phyloP scores from a whole-genome alignment of 805 yeast species.

The Suhomyces prunicola region DNA sequence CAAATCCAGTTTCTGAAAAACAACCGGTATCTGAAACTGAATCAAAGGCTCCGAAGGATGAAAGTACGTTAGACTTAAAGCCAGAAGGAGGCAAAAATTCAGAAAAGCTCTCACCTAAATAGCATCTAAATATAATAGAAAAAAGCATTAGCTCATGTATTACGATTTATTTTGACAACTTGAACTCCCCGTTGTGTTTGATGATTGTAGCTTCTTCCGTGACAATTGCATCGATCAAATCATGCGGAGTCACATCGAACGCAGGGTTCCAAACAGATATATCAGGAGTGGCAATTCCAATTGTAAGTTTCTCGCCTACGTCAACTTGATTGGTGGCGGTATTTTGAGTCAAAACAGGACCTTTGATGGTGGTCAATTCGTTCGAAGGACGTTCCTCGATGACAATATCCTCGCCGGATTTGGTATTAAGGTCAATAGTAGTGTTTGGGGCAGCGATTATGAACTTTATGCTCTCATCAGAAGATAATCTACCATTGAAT shows the following conservation, averaged over 20 bases:
- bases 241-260: conserved; percentile 87
- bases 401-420: conserved; percentile 67
- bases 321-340: conserved; percentile 15
- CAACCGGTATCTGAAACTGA: not conserved
- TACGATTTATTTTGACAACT: conserved; percentile 23
- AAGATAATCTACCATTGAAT: conserved; percentile 22
- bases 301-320: conserved; percentile 44
- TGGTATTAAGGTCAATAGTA: conserved; percentile 71
- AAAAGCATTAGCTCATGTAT: not conserved
- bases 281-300: conserved; percentile 81
- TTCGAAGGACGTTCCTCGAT: conserved; percentile 84
- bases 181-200: conserved; percentile 54
- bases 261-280: conserved; percentile 95
- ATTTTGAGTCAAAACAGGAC: conserved; percentile 35
- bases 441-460: conserved; percentile 95
- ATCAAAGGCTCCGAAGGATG: not conserved
- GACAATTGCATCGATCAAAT: conserved; percentile 80
- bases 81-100: not conserved
- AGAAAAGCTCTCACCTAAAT: not conserved
- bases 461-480: conserved; percentile 58
- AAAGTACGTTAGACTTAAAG: not conserved
- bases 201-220: conserved; percentile 68
- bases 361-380: conserved; percentile 76
- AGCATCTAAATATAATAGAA: not conserved
- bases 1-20: not conserved